These are phyloP conservation scores for Perkinsus marinus DNA, from an alignment of 169 alveolate genomes.

Conservation along the genomic window DNA sequence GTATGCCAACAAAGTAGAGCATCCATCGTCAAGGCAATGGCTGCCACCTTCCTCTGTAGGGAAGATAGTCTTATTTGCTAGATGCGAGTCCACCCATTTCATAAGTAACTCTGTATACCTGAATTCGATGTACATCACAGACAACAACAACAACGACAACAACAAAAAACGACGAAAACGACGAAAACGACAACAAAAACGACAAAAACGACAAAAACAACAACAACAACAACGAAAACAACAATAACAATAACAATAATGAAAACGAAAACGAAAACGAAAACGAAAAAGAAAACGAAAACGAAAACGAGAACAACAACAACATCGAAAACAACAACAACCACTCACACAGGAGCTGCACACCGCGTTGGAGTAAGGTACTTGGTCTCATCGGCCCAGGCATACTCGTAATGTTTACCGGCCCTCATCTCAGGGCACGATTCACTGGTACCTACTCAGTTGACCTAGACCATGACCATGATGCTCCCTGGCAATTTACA, in stretches of 20 bases:
- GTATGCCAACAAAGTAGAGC: too few species aligned
- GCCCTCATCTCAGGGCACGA: slow-evolving; percentile 68
- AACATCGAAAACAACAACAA: slow-evolving; percentile 46
- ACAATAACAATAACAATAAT: too few species aligned
- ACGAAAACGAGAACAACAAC: too few species aligned
- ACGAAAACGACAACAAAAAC: too few species aligned
- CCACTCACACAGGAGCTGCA: slow-evolving; percentile 34
- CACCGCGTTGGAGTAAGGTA: neutral
- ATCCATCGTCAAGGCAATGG: too few species aligned
- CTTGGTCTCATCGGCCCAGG: slow-evolving; percentile 70
- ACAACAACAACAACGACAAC: too few species aligned
- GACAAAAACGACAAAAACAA: too few species aligned
- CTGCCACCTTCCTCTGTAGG: slow-evolving; percentile 23
- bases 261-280: too few species aligned
- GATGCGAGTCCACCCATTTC: slow-evolving; percentile 75
- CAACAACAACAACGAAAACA: too few species aligned
- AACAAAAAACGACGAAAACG: too few species aligned
- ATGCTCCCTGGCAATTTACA: slow-evolving; percentile 10
- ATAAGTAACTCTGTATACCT: slow-evolving; percentile 65
- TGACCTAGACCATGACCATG: neutral
- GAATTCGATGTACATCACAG: too few species aligned
- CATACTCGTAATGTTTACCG: slow-evolving; percentile 70
- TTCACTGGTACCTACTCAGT: slow-evolving; percentile 37
- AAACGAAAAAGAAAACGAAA: too few species aligned
- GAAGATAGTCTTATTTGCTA: slow-evolving; percentile 57